A percentile compares a stretch with the other conserved stretches of the same genome.
Conservation (phyloP, 495 filamentous ascomycete genomes). For the Daldinia caldariorum region DNA sequence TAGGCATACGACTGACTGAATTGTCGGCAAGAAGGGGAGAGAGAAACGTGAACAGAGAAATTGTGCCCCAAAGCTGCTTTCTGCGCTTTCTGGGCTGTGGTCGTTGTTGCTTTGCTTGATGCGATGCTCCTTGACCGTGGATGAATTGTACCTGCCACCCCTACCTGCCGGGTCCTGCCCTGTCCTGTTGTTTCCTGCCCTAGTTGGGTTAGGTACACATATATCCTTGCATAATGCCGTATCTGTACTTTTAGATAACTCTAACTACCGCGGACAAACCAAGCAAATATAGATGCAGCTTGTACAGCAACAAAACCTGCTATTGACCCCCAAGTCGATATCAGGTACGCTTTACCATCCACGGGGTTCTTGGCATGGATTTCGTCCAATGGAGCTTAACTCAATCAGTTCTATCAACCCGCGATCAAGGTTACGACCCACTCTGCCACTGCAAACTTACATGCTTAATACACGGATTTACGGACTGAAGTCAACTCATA, state of each 20-base stretch:
- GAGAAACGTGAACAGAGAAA: conserved; percentile 15
- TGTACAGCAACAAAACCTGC: conserved; percentile 15
- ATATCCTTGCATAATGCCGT: background rate
- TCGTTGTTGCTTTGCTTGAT: conserved; percentile 22
- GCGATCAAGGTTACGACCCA: conserved; percentile 30
- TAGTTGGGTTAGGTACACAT: background rate
- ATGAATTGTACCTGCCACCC: conserved; percentile 29
- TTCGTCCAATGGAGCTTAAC: conserved; percentile 27
- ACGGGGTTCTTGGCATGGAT: conserved; percentile 20
- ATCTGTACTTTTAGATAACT: conserved; percentile 6
- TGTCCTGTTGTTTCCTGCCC: conserved; percentile 14
- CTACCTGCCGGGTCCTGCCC: conserved; percentile 21
- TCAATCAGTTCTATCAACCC: conserved; percentile 27
- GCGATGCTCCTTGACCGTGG: conserved; percentile 31
- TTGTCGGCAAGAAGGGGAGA: conserved; percentile 18
- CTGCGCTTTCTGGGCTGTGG: conserved; percentile 19
- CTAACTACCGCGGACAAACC: background rate
- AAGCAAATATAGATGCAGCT: background rate
- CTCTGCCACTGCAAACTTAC: conserved; percentile 26
- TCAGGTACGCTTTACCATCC: background rate
- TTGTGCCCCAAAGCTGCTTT: conserved; percentile 35
- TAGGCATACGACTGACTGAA: conserved; percentile 35
- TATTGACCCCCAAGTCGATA: conserved; percentile 4
- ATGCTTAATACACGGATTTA: background rate
- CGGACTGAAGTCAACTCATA: no score